Conservation (phyloP, 2,329 filamentous ascomycete species). For the Ophiocordyceps polyrhachis-furcata region DNA sequence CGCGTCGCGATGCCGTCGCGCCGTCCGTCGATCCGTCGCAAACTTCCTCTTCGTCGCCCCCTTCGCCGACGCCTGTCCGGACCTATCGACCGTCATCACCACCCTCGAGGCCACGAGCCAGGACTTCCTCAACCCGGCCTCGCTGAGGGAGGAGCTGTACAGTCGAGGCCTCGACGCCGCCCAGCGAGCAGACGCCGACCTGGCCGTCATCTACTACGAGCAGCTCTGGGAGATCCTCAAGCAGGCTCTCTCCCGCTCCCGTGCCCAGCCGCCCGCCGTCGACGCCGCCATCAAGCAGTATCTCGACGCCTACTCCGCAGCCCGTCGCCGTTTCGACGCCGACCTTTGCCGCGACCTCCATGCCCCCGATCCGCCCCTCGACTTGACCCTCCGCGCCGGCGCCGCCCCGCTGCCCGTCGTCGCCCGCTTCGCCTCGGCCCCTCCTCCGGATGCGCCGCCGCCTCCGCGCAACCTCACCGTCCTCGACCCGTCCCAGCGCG, state of each 20-base stretch:
- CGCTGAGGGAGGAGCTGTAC: constrained; percentile 10
- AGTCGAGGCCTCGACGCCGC: constrained; percentile 7
- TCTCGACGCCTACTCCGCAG: constrained; percentile 12
- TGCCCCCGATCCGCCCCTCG: constrained; percentile 11
- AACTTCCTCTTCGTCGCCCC: constrained; percentile 16
- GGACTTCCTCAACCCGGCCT: constrained; percentile 11
- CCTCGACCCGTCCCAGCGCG: constrained; percentile 13
- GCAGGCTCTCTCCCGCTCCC: constrained; percentile 11
- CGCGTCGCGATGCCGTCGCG: constrained; percentile 11
- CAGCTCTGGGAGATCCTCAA: constrained; percentile 14
- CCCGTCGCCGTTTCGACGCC: constrained; percentile 9
- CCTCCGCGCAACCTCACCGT: constrained; percentile 13
- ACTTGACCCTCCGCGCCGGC: constrained; percentile 15
- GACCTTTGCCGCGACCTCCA: constrained; percentile 18
- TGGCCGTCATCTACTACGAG: constrained; percentile 10
- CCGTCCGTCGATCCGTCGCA: constrained; percentile 13
- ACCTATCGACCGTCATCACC: constrained; percentile 15
- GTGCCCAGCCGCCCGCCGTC: constrained; percentile 2
- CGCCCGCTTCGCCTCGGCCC: constrained; percentile 13
- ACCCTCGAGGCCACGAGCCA: constrained; percentile 11
- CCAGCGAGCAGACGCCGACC: constrained; percentile 8
- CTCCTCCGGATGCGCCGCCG: constrained; percentile 7
- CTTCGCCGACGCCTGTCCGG: constrained; percentile 16
- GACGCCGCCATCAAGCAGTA: constrained; percentile 13
- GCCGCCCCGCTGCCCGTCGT: constrained; percentile 10